Percentiles rank a stretch among this genome's conserved stretches.
These are phyloP conservation scores for Aspergillus proliferans DNA, from an alignment of 2,329 filamentous ascomycete species.

Conservation along the genomic window DNA sequence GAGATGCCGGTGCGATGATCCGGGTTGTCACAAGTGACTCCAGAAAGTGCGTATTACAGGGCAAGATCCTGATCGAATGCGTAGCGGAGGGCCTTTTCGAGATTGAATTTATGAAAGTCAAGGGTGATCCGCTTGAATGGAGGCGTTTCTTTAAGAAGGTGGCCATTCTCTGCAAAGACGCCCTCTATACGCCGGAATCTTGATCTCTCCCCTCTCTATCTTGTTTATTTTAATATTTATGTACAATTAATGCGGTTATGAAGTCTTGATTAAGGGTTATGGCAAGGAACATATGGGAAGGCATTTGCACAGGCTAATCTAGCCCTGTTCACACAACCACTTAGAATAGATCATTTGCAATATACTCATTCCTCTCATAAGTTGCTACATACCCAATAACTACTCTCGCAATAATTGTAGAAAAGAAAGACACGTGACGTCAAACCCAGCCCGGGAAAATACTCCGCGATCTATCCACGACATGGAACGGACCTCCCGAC, in stretches of 20 bases:
- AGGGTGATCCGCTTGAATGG: conserved; percentile 96
- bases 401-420: too few species aligned
- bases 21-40: conserved; percentile 65
- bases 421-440: too few species aligned
- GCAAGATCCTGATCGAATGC: conserved; percentile 39
- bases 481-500: too few species aligned
- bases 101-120: conserved; percentile 86
- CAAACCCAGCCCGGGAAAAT: too few species aligned
- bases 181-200: conserved; percentile 58
- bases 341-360: neutral
- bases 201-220: conserved; percentile 9
- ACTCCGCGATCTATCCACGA: too few species aligned
- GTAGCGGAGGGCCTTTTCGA: conserved; percentile 62
- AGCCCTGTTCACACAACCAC: neutral
- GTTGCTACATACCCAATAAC: too few species aligned
- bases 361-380: neutral
- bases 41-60: conserved; percentile 39
- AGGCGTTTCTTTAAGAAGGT: conserved; percentile 93
- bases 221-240: conserved; percentile 3
- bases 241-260: conserved; percentile 13
- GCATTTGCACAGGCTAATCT: neutral
- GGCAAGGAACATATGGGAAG: neutral
- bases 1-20: conserved; percentile 54
- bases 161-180: conserved; percentile 80
- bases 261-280: conserved; percentile 5